Evolutionary conservation across 2,329 filamentous ascomycete species (phyloP), one percentile per base, ranked within the genome.

Genomic region (Aureobasidium leucospermi): DNA sequence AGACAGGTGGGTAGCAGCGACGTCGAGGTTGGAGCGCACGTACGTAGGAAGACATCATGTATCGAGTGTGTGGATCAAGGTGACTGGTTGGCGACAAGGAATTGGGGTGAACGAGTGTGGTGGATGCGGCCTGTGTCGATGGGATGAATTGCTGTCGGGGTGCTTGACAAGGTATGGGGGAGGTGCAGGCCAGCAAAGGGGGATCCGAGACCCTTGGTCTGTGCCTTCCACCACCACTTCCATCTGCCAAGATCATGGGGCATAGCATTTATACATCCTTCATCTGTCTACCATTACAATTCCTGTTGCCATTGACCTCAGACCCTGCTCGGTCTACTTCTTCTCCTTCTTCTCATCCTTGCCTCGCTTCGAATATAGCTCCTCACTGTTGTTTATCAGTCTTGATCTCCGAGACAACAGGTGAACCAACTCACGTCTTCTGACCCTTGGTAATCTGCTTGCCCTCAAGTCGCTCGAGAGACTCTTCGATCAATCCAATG

Each of bases 401-500:
- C 47, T 13, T 15, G 15, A 34, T 23, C 13, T n/a, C 34, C n/a
- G 28, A 29, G 34, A 39, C 36, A 47, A 28, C 29, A 45, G 28
- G 28, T 49, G 47, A 34, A 36, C 31, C 41, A 7, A 63, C 68
- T 66, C 68, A 75, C 67, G 70, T 67, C 64, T 74, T 75, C 64
- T 71, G 65, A 36, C 73, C 67, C 60, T 70, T 70, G 46, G 51
- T 69, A 65, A 61, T 70, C 66, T 41, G 67, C 49, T 70, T 68
- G 28, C 73, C 72, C 62, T 79, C 76, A n/a, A 79, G 63, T 5
- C 75, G 65, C 61, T 78, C 75, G 23, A 78, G 62, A 6, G 73
- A 68, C 38, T 78, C 76, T 62, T 79, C 76, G 43, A 79, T 79
- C 16, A 78, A 52, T 1, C 75, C 76, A 60, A 78, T 78, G 60